A percentile compares a stretch with the other conserved stretches of the same genome.
Conservation (phyloP, 2,329 filamentous ascomycete species). For the Aspergillus pseudoterreus region DNA sequence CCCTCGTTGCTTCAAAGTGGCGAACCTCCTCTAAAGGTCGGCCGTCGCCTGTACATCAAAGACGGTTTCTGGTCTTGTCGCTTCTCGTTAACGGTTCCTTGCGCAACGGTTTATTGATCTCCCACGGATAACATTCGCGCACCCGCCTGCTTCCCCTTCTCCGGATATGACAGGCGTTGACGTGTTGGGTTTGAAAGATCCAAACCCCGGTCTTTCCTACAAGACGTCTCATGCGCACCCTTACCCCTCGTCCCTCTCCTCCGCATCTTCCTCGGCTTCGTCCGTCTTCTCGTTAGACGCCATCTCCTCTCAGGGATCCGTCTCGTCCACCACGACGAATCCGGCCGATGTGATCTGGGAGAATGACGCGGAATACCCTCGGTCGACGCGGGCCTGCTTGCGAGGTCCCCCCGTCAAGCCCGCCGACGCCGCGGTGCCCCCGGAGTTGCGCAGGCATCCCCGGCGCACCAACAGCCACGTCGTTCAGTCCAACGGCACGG, state of each 20-base stretch:
- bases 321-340: slow-evolving; percentile 63
- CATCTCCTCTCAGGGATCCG: slow-evolving; percentile 64
- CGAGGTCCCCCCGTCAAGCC: slow-evolving; percentile 27
- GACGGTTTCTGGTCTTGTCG: slow-evolving; percentile 27
- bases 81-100: slow-evolving; percentile 29
- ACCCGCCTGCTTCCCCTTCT: slow-evolving; percentile 7
- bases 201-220: slow-evolving; percentile 35
- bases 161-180: slow-evolving; percentile 43
- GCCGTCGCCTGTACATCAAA: slow-evolving; percentile 30
- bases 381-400: slow-evolving; percentile 21
- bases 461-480: slow-evolving; percentile 45
- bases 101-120: slow-evolving; percentile 28
- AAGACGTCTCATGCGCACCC: slow-evolving; percentile 45
- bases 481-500: slow-evolving; percentile 45
- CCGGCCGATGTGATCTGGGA: slow-evolving; percentile 54
- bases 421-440: slow-evolving; percentile 32
- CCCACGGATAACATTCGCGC: slow-evolving; percentile 2
- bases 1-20: slow-evolving; percentile 16
- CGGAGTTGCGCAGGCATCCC: slow-evolving; percentile 48
- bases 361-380: slow-evolving; percentile 31
- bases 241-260: slow-evolving; percentile 69
- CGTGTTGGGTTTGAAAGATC: slow-evolving; percentile 40
- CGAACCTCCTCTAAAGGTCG: slow-evolving; percentile 22
- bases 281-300: slow-evolving; percentile 73
- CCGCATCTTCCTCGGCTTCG: slow-evolving; percentile 70